Evolutionary conservation across 495 filamentous ascomycete genomes (phyloP), one percentile per base, ranked within the genome.

Genomic region (Daldinia childiae): DNA sequence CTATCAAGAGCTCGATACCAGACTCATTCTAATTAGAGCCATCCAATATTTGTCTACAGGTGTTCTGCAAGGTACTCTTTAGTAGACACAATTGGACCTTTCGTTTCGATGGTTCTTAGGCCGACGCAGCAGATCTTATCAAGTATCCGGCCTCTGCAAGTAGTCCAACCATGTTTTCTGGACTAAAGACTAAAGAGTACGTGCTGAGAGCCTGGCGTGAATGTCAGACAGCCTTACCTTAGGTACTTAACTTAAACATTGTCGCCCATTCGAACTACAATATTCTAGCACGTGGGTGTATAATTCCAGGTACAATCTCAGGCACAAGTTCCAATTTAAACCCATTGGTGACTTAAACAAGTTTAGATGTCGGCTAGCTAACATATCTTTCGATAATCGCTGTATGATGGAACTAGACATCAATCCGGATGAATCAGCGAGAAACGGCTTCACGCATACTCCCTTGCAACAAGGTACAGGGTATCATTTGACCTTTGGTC

Each of bases 181-280:
- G n/a, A 17, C 39, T 41, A 3, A 14, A 34, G n/a, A 17, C 39
- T 41, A 3, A 14, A 34, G 32, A 11, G n/a, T 41, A 17, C 34
- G 39, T 8, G 6, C 39, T 7, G 15, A 41, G 39, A 17, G 39
- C 38, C 38, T 17, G 38, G 14, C 6, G 38, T 7, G 38, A 41
- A 41, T 27, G 36, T 57, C 57, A 17, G 48, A 55, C 39, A 68
- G 39, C 14, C 48, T 66, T 55, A 17, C n/a, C 36, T n/a, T n/a
- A n/a, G n/a, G n/a, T n/a, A n/a, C n/a, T n/a, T n/a, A 45, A 32
- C 60, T 52, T 9, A 66, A 15, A 32, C 8, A 27, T 41, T 26
- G 56, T 65, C 38, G 58, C 58, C 69, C 72, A 77, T 75, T 73
- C 73, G 61, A 14, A 59, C 43, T 52, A 70, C 72, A 57, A 69